Base-by-base conservation (phyloP, 306 rosid species). In the Pachyrhizus erosus region DNA sequence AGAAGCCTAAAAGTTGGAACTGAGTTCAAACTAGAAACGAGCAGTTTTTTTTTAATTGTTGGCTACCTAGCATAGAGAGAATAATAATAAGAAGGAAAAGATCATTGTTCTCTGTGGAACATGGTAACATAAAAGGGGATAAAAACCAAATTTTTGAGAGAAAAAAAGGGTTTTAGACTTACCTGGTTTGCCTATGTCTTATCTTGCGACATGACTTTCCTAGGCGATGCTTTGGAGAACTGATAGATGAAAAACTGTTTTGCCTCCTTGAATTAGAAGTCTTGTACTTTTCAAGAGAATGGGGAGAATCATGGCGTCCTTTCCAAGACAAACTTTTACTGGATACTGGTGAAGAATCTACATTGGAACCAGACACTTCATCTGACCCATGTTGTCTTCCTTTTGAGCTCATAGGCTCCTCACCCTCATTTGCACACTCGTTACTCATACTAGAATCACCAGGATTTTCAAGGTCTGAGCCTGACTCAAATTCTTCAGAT, bases 161-260 rank as follows among this genome's bases (percentile, higher is more conserved):
- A 33, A 62, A 67, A 58, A 43, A n/a, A 15, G 20, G 37, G 51
- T 67, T 31, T 52, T 18, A 39, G 76, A 73, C 78, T 60, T 67
- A 92, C 99, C 96, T 88, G 73, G 84, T 62, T 70, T 91, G 96
- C 77, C 86, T 86, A 61, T 84, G 90, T 74, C 85, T 91, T 79
- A 92, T 89, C 82, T 91, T 92, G 86, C 98, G 97, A 82, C 97
- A 96, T 1, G 99, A 96, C 86, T 90, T 92, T 76, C 99, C 99
- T 14, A 58, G 65, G 68, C 62, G 84, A 51, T 92, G 93, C 81
- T 85, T 96, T 81, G 96, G 90, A 43, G 98, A 93, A 80, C 89
- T 79, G 5, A 75, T 39, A 54, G 93, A 88, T 75, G 92, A 62
- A 77, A 87, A 73, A 89, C 86, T 86, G 70, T 72, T 86, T 73